Evolutionary conservation across 202 grass and related monocot genomes (phyloP).

Genomic region (Zoysia matrella): DNA sequence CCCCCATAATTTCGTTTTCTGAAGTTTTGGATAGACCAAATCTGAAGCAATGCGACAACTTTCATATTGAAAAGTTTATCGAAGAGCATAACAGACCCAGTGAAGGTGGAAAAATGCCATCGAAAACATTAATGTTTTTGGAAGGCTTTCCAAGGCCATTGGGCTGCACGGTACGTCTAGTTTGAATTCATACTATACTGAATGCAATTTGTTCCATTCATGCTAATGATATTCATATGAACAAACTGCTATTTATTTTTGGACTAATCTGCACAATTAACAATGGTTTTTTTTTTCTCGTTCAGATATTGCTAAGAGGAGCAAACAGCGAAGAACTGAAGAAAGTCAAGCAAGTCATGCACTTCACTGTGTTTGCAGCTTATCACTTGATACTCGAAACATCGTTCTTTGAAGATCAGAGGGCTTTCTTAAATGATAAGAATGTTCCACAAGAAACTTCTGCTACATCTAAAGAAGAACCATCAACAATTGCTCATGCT

Average conservation of each 20-base stretch:
- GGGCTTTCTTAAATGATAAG: slow-evolving; percentile 81
- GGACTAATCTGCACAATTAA: slow-evolving; percentile 26
- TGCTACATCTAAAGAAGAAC: slow-evolving; percentile 24
- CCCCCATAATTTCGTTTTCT: slow-evolving; percentile 80
- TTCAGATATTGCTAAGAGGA: slow-evolving; percentile 94
- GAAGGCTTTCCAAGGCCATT: slow-evolving; percentile 82
- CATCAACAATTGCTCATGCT: slow-evolving; percentile 35
- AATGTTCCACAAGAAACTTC: slow-evolving; percentile 52
- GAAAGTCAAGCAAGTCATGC: slow-evolving; percentile 89
- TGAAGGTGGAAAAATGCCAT: slow-evolving; percentile 76
- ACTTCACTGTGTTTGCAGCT: slow-evolving; percentile 97
- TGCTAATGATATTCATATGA: slow-evolving; percentile 18
- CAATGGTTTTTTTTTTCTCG: slow-evolving; percentile 46
- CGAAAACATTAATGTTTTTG: slow-evolving; percentile 87
- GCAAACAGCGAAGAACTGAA: slow-evolving; percentile 85
- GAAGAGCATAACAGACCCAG: slow-evolving; percentile 70
- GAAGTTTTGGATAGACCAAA: slow-evolving; percentile 69
- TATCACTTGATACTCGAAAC: slow-evolving; percentile 99
- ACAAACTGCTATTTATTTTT: slow-evolving; percentile 10
- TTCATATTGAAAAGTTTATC: slow-evolving; percentile 84
- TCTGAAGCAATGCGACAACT: slow-evolving; percentile 80
- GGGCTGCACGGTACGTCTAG: slow-evolving; percentile 74
- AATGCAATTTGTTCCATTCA: neutral
- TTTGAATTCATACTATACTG: slow-evolving; percentile 15
- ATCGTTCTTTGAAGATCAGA: slow-evolving; percentile 99